These are phyloP conservation scores for Pilasporangium apinafurcum DNA, from an alignment of 352 stramenopile genomes.

Conservation along the genomic window DNA sequence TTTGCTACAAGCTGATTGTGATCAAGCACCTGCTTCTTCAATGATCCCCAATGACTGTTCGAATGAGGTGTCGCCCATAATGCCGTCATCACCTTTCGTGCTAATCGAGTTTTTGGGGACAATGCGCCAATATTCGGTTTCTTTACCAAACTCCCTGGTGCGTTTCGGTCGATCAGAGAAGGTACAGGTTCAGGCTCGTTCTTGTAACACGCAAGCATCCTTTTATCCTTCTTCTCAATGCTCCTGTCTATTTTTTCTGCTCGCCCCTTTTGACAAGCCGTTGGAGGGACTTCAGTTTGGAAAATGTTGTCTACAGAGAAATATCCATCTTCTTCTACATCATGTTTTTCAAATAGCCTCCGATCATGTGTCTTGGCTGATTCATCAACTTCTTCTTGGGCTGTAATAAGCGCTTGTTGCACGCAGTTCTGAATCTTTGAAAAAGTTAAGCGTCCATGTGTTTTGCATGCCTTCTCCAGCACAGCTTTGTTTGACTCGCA, in stretches of 20 bases:
- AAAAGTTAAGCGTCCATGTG: conserved; percentile 5
- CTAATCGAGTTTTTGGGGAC: not conserved
- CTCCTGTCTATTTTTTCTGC: no score
- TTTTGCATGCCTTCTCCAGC: conserved; percentile 15
- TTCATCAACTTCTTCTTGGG: conserved; percentile 15
- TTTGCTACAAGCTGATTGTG: no score
- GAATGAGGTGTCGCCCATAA: not conserved
- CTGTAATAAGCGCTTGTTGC: conserved; percentile 16
- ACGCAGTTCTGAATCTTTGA: conserved; percentile 19
- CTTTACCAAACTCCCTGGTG: conserved; percentile 4
- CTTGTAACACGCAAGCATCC: conserved; percentile 3
- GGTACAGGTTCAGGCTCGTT: conserved; percentile 5
- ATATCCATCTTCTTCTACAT: no score
- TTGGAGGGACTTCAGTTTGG: conserved; percentile 1
- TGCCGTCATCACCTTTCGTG: conserved; percentile 8
- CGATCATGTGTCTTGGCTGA: no score
- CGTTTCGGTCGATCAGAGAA: conserved; percentile 10
- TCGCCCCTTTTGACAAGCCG: not conserved
- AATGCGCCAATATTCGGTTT: conserved; percentile 2
- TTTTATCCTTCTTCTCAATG: not conserved
- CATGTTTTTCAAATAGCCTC: no score
- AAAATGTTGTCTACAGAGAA: no score
- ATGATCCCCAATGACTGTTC: conserved; percentile 9
- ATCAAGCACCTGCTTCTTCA: conserved; percentile 5
- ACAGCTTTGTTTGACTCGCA: conserved; percentile 7